Conservation (phyloP, 768 basidiomycete species). For the Trametes maxima region DNA sequence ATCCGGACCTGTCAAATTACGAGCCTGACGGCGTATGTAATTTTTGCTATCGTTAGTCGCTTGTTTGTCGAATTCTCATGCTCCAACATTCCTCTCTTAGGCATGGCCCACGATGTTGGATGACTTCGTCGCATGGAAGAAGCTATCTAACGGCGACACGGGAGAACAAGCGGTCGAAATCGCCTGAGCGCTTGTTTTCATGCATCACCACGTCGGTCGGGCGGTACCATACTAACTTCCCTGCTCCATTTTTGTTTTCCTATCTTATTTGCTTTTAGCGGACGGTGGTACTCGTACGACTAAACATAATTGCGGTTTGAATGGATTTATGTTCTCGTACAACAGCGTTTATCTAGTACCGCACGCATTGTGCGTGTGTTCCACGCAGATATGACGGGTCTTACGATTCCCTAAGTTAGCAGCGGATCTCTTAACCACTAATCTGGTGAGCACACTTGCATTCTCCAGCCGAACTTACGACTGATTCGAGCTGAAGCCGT, state of each 20-base stretch:
- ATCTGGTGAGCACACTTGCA: too few relatives aligned
- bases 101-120: conserved; percentile 86
- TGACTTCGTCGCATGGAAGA: conserved; percentile 75
- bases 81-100: conserved; percentile 36
- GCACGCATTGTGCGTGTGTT: too few relatives aligned
- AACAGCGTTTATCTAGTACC: too few relatives aligned
- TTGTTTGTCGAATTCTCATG: background rate
- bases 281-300: too few relatives aligned
- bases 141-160: conserved; percentile 3
- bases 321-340: too few relatives aligned
- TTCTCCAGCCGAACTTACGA: too few relatives aligned
- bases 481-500: too few relatives aligned
- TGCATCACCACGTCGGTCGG: background rate
- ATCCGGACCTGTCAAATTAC: conserved; percentile 62
- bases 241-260: background rate
- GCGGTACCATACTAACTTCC: background rate
- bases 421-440: too few relatives aligned
- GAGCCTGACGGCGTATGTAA: conserved; percentile 69
- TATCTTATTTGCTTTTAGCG: too few relatives aligned
- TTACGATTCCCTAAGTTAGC: too few relatives aligned
- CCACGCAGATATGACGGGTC: too few relatives aligned
- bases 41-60: background rate
- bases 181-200: background rate
- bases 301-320: too few relatives aligned
- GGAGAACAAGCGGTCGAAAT: background rate